Conservation (phyloP, 148 eudicot genomes). For the Rhododendron ovatum region DNA sequence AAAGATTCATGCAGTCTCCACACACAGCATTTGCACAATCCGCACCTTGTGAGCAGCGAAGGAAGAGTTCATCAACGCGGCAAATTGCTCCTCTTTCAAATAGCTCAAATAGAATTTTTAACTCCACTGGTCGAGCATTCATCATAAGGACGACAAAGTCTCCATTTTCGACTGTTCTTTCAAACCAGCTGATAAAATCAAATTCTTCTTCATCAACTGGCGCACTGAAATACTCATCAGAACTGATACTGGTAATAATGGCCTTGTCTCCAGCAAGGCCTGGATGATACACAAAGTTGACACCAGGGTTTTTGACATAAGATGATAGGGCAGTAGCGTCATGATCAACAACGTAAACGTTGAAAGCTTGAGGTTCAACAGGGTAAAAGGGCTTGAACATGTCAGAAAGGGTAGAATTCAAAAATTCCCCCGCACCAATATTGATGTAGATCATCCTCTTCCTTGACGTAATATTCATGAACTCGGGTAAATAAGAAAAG, state of each 20-base stretch:
- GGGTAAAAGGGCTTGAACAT: conserved; percentile 53
- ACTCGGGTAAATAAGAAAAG: conserved; percentile 47
- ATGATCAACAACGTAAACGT: conserved; percentile 60
- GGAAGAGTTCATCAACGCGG: conserved; percentile 72
- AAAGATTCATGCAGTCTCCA: conserved; percentile 40
- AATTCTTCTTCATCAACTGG: conserved; percentile 55
- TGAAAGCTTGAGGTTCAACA: conserved; percentile 40
- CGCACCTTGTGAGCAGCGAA: conserved; percentile 40
- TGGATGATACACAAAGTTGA: conserved; percentile 76
- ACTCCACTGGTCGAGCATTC: conserved; percentile 52
- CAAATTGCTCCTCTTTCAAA: conserved; percentile 69
- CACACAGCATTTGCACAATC: conserved; percentile 23
- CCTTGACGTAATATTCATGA: conserved; percentile 44
- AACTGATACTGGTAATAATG: conserved; percentile 6
- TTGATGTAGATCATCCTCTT: conserved; percentile 65
- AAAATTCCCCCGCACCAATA: conserved; percentile 55
- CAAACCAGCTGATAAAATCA: conserved; percentile 70
- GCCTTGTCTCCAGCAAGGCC: conserved; percentile 35
- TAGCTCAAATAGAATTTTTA: conserved; percentile 52
- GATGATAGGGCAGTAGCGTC: conserved; percentile 57
- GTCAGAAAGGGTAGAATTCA: conserved; percentile 40
- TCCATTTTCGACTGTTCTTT: conserved; percentile 47
- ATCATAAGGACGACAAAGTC: conserved; percentile 77
- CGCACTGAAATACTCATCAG: conserved; percentile 31
- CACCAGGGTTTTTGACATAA: conserved; percentile 68